Base-by-base conservation (phyloP, 371 early-diverging fungal genomes). In the Saksenaea oblongispora region DNA sequence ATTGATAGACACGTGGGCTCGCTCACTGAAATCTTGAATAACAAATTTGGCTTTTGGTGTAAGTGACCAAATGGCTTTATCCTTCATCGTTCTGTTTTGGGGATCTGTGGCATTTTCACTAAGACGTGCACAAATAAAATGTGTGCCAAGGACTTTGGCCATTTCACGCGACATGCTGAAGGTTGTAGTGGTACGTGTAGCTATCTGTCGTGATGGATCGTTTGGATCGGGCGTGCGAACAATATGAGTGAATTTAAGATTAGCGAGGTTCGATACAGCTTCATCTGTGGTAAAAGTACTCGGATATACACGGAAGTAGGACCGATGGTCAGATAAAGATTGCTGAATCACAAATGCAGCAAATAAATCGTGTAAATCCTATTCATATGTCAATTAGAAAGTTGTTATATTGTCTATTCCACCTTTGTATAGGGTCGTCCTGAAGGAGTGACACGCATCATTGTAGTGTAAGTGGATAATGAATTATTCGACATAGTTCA, bases 241-340 rank as follows among this genome's bases (percentile, higher is more conserved):
- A 24, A 85, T 69, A 58, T 84, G 84, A 4, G 83, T 76, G 15
- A 84, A 80, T 66, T 83, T 77, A 3, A 87, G 71, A 15, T 77
- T 69, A 4, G 79, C 71, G 2, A 87, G 63, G 47, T 73, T 78
- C 34, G 71, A 62, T 1, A 83, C 76, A 13, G 85, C 87, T 63
- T 82, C 86, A 47, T 87, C 87, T 9, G 86, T 84, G 0, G 82
- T 84, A 54, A 85, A 84, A 14, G 80, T 83, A 39, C 72, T 75
- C 4, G 83, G 77, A 58, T 87, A 85, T n/a, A 62, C 78, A 27
- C 77, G 76, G 68, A 84, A 84, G 39, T 83, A 54, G 2, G 76
- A 74, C 24, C 86, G 80, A 58, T 80, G 86, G 34, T 75, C 69
- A 1, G 62, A 58, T 5, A 80, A 54, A 9, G 70, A 75, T n/a